Conservation (phyloP, 805 yeast species). For the Zygosaccharomyces bailii region DNA sequence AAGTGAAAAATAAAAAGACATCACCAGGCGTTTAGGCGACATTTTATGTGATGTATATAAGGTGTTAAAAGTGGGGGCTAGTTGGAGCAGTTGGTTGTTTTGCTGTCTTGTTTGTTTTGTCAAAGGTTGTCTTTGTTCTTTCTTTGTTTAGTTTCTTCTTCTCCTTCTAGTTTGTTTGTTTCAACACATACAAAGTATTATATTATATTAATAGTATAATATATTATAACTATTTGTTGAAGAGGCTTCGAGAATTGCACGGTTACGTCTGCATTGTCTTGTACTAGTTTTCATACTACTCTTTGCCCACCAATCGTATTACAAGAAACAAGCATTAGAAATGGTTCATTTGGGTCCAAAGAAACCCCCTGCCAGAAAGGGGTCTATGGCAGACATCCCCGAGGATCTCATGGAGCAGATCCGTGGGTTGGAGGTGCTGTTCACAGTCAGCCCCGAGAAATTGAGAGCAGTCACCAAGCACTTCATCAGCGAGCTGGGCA, state of each 20-base stretch:
- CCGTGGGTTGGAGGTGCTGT: constrained; percentile 52
- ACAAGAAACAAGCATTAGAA: constrained; percentile 14
- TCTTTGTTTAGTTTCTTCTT: background rate
- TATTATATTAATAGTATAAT: too few species aligned
- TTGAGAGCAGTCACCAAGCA: constrained; percentile 67
- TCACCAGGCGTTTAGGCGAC: constrained; percentile 5
- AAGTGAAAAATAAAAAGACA: constrained; percentile 3
- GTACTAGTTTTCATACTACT: background rate
- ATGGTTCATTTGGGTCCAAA: constrained; percentile 88
- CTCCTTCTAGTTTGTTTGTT: too few species aligned
- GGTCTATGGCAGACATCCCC: constrained; percentile 65
- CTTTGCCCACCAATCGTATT: background rate
- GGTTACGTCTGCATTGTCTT: background rate
- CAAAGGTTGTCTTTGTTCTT: background rate
- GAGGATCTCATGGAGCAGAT: constrained; percentile 57
- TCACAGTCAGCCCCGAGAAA: constrained; percentile 58
- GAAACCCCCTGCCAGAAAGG: constrained; percentile 75
- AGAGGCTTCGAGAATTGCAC: constrained; percentile 4
- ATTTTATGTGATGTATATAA: background rate
- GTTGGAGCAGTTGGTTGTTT: background rate
- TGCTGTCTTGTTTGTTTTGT: background rate
- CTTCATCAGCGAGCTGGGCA: constrained; percentile 73
- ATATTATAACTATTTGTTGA: background rate
- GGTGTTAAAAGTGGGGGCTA: too few species aligned
- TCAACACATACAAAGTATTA: too few species aligned